Base-by-base conservation (phyloP, 2,329 filamentous ascomycete species). In the Pseudogymnoascus sp. region DNA sequence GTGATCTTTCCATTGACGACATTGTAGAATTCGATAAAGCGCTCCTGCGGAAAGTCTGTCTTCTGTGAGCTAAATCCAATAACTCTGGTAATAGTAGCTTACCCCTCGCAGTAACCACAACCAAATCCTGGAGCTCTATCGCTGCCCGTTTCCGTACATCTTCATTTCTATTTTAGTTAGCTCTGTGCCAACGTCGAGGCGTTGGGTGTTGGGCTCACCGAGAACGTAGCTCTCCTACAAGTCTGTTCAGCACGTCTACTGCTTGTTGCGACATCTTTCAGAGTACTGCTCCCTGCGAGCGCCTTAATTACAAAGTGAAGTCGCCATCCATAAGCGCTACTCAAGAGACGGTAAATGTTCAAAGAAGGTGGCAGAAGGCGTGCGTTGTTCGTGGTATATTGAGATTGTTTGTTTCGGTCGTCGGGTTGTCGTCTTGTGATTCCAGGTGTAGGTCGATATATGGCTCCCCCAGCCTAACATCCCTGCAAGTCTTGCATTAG, bases 21-120 rank as follows among this genome's bases (percentile, higher is more conserved):
- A 70, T 83, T 84, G 72, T 89, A 89, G 73, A 86, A 87, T 66
- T 83, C 81, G 62, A 80, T 76, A 75, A 97, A 97, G 65, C 88
- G 86, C 71, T 94, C 91, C 60, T 88, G 82, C 22, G 85, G 84
- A 71, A 94, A 84, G 75, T 97, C 94, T 87, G 39, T 3, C 9
- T 54, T 14, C 47, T 54, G 30, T 54, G 30, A 54, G 47, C 47
- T 35, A 54, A 54, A 54, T 28, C 16, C 47, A 7, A 54, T 28
- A 54, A 54, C 28, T 3, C 2, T 33, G 37, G 18, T n/a, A 58
- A 38, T 20, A 20, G 30, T 33, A 33, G 59, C 65, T 22, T 59
- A 73, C 72, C 72, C 69, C 72, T 71, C 18, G 68, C 67, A 39
- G 70, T 67, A 41, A 71, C 61, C n/a, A 63, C 68, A 14, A 73